These are phyloP conservation scores for Ajuga reptans DNA, from an alignment of 305 asterid genomes.

Conservation along the genomic window DNA sequence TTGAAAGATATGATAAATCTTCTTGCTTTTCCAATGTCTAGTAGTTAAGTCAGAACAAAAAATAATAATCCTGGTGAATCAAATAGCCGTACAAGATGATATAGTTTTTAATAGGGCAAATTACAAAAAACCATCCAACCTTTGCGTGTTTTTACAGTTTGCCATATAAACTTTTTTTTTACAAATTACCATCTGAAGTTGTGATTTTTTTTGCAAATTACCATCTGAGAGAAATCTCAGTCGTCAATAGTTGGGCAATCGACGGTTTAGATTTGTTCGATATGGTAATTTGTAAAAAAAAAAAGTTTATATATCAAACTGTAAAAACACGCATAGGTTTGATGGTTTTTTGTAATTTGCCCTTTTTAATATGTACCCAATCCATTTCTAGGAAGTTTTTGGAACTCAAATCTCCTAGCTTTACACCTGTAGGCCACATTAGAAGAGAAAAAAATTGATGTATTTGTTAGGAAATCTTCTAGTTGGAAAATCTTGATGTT, in stretches of 20 bases:
- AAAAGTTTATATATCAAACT: no score
- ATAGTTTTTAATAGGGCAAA: background rate
- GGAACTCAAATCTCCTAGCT: background rate
- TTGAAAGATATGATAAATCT: background rate
- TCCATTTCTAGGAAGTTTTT: background rate
- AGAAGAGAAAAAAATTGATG: background rate
- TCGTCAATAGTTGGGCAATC: no score
- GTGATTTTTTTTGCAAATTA: no score
- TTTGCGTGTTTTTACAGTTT: no score
- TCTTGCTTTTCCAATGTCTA: background rate
- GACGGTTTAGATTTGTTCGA: no score
- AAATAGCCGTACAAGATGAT: background rate
- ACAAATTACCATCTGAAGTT: no score
- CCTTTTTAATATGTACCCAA: background rate
- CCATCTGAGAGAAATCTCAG: no score
- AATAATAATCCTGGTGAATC: background rate
- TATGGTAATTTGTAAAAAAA: no score
- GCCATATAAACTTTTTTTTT: no score
- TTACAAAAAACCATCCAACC: no score
- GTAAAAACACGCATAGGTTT: no score
- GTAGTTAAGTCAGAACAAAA: background rate
- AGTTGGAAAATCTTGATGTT: background rate
- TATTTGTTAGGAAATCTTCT: background rate
- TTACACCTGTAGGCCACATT: background rate
- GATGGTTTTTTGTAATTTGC: no score